phyloP scores from a whole-genome alignment of 768 basidiomycete species.

The Boletus fagicola region DNA sequence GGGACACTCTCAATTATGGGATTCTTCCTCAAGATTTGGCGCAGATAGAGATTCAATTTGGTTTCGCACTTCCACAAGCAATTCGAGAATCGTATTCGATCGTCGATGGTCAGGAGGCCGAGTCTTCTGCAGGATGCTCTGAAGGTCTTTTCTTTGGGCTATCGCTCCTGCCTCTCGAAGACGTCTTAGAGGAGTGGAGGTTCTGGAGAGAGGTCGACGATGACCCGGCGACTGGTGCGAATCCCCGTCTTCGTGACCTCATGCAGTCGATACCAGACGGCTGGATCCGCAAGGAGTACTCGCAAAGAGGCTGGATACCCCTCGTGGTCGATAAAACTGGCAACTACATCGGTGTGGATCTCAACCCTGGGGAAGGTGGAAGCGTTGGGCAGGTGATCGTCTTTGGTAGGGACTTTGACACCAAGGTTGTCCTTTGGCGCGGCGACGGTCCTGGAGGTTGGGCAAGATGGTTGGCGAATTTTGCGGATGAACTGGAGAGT shows the following conservation, averaged over 20 bases:
- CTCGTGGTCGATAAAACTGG: conserved; percentile 91
- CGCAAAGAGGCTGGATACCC: conserved; percentile 95
- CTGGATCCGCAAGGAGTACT: conserved; percentile 89
- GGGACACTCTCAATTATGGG: conserved; percentile 93
- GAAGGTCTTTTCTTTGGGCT: conserved; percentile 96
- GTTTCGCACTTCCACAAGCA: conserved; percentile 76
- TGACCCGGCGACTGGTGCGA: conserved; percentile 83
- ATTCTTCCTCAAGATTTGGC: conserved; percentile 78
- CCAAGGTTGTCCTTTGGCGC: conserved; percentile 91
- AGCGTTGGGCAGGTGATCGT: conserved; percentile 91
- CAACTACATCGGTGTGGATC: conserved; percentile 95
- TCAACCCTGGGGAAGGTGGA: conserved; percentile 80
- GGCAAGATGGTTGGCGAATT: conserved; percentile 90
- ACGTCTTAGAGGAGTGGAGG: conserved; percentile 91
- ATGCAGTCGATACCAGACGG: conserved; percentile 90
- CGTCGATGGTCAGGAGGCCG: conserved; percentile 92
- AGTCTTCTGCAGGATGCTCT: conserved; percentile 81
- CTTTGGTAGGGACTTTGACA: conserved; percentile 98
- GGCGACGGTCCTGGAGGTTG: conserved; percentile 91
- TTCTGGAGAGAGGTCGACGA: conserved; percentile 95
- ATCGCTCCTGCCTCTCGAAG: conserved; percentile 87
- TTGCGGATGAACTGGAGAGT: conserved; percentile 88
- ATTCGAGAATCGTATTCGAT: conserved; percentile 89
- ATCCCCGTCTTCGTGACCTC: conserved; percentile 60
- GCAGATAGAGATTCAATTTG: conserved; percentile 80